A percentile compares a stretch with the other conserved stretches of the same genome.
Conservation (phyloP, 768 basidiomycete species). For the Fibroporia radiculosa region DNA sequence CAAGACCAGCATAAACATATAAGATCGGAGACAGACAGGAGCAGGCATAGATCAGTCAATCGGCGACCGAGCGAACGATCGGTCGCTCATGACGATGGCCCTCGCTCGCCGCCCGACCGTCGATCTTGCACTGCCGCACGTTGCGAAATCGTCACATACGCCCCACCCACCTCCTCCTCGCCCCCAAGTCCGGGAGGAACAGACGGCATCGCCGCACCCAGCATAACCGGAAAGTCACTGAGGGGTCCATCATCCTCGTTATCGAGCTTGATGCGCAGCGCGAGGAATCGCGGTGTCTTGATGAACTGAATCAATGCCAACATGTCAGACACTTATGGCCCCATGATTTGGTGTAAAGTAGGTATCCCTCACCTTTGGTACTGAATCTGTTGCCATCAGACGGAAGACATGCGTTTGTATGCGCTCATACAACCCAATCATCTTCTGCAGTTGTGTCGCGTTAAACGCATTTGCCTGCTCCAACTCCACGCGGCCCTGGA, state of each 20-base stretch:
- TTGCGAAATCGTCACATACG: conserved; percentile 82
- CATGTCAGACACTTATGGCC: neutral
- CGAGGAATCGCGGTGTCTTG: conserved; percentile 76
- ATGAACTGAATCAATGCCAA: conserved; percentile 53
- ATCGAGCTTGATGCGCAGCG: conserved; percentile 71
- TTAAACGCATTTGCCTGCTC: conserved; percentile 81
- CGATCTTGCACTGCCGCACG: conserved; percentile 61
- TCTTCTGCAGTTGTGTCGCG: conserved; percentile 90
- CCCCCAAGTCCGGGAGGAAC: conserved; percentile 68
- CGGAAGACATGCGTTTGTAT: conserved; percentile 97
- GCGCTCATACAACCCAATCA: conserved; percentile 90
- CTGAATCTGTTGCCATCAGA: conserved; percentile 96
- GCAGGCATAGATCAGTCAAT: conserved; percentile 11
- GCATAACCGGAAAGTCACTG: conserved; percentile 37
- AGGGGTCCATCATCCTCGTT: conserved; percentile 55
- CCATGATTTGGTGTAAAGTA: neutral
- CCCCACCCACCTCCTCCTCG: conserved; percentile 70
- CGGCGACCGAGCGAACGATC: neutral
- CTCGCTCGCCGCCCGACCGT: conserved; percentile 29
- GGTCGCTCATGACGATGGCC: conserved; percentile 2
- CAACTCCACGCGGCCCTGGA: conserved; percentile 75
- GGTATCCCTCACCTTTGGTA: conserved; percentile 70
- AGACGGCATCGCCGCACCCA: conserved; percentile 31
- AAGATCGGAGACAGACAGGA: conserved; percentile 11
- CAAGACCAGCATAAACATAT: conserved; percentile 17